A percentile compares a stretch with the other conserved stretches of the same genome.
Conservation (phyloP, 768 basidiomycete species). For the Mrakia frigida region DNA sequence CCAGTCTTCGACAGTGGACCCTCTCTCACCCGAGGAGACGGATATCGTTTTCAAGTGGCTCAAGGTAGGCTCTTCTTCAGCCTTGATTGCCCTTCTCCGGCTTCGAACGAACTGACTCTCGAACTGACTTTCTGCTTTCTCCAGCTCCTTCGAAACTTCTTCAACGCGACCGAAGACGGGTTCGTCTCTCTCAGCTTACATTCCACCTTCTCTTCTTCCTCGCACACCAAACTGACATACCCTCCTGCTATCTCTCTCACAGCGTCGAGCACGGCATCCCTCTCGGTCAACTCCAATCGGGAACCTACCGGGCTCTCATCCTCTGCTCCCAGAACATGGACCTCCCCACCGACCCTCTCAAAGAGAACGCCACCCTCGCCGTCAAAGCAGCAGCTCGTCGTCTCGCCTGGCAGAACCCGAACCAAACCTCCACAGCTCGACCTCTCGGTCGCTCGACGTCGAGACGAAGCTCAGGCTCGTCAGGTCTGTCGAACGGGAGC, state of each 20-base stretch:
- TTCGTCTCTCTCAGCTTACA: neutral
- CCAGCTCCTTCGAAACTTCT: neutral
- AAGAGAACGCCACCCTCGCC: neutral
- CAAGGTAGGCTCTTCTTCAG: neutral
- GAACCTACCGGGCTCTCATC: neutral
- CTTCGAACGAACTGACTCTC: too few species aligned
- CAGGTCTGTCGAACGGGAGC: neutral
- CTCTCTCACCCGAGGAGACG: neutral
- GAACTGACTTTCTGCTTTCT: too few species aligned
- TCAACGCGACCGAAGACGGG: neutral
- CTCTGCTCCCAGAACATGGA: neutral
- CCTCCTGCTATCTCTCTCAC: neutral
- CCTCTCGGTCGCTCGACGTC: neutral
- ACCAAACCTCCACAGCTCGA: neutral
- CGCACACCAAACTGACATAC: neutral
- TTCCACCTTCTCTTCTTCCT: neutral
- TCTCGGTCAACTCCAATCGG: neutral
- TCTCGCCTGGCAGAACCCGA: neutral
- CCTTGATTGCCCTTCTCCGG: too few species aligned
- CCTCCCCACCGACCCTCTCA: neutral
- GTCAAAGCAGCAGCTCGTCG: neutral
- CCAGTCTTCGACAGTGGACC: neutral
- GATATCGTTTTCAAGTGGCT: neutral
- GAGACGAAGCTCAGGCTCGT: neutral
- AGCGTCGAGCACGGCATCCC: neutral